Percentiles rank a stretch among this genome's conserved stretches.
phyloP scores from a whole-genome alignment of 2,329 filamentous ascomycete species.

The Curvularia lunata region DNA sequence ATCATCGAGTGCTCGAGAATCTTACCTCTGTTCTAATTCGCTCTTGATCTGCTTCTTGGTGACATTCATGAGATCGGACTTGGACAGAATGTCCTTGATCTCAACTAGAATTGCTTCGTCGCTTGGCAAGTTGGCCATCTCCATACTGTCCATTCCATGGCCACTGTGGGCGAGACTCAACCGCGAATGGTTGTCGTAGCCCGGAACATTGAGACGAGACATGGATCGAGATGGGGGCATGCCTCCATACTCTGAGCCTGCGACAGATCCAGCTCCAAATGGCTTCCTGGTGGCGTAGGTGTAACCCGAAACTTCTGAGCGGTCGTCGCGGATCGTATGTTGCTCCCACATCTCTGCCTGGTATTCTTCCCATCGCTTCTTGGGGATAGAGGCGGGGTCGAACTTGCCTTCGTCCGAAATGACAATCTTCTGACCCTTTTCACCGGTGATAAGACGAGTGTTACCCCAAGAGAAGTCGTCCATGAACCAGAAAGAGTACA shows the following conservation, averaged over 20 bases:
- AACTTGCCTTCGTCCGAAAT: conserved; percentile 98
- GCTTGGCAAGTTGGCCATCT: conserved; percentile 79
- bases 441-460: conserved; percentile 94
- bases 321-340: conserved; percentile 81
- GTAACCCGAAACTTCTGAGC: conserved; percentile 89
- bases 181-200: conserved; percentile 52
- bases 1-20: conserved; percentile 1
- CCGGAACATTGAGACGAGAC: conserved; percentile 65
- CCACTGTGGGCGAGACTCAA: conserved; percentile 65
- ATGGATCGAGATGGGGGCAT: conserved; percentile 60
- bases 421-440: conserved; percentile 89
- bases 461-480: conserved; percentile 99
- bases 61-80: conserved; percentile 93
- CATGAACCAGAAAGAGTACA: conserved; percentile 99
- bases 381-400: conserved; percentile 87
- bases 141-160: conserved; percentile 62
- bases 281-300: conserved; percentile 86
- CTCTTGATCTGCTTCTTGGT: conserved; percentile 98
- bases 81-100: conserved; percentile 90
- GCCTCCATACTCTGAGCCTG: conserved; percentile 70
- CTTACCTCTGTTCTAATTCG: conserved; percentile 79
- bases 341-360: conserved; percentile 97
- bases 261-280: conserved; percentile 55
- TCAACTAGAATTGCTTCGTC: conserved; percentile 91
- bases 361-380: conserved; percentile 99